Percentiles rank a stretch among this genome's conserved stretches.
Evolutionary conservation across 2,329 filamentous ascomycete genomes (phyloP).

Genomic region (Fusarium haematococcum): DNA sequence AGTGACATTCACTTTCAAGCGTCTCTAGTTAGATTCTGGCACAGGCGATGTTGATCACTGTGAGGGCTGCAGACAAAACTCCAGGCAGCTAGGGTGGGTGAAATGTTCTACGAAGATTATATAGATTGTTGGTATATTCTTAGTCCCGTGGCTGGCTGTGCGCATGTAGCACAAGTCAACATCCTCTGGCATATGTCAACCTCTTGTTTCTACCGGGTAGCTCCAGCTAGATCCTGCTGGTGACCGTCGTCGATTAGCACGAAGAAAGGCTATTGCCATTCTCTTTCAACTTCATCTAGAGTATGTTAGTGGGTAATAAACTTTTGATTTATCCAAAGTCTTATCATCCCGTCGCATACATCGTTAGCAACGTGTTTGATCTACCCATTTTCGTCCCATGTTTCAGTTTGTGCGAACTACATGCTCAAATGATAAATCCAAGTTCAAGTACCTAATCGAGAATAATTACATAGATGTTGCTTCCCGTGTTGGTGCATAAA

Average conservation of each 20-base stretch:
- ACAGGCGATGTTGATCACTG: neutral
- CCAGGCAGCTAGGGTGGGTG: neutral
- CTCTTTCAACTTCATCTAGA: neutral
- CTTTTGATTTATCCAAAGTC: neutral
- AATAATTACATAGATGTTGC: neutral
- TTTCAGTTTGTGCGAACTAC: neutral
- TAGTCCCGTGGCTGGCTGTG: neutral
- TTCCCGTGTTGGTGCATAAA: neutral
- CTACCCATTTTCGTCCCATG: neutral
- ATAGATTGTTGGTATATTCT: neutral
- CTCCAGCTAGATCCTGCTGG: neutral
- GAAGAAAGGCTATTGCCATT: neutral
- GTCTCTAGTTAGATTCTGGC: fast-evolving
- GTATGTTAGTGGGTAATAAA: neutral
- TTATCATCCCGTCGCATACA: neutral
- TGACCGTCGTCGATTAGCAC: neutral
- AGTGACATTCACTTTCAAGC: too few species aligned
- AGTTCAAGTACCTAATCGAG: neutral
- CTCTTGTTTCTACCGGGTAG: neutral
- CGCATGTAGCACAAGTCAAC: neutral
- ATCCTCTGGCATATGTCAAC: neutral
- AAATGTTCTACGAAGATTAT: neutral
- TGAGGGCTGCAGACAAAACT: neutral
- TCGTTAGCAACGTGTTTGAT: neutral
- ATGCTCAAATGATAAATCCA: neutral